A percentile compares a stretch with the other conserved stretches of the same genome.
These are phyloP conservation scores for Cladosporium cucumerinum DNA, from an alignment of 2,329 filamentous ascomycete species.

Conservation along the genomic window DNA sequence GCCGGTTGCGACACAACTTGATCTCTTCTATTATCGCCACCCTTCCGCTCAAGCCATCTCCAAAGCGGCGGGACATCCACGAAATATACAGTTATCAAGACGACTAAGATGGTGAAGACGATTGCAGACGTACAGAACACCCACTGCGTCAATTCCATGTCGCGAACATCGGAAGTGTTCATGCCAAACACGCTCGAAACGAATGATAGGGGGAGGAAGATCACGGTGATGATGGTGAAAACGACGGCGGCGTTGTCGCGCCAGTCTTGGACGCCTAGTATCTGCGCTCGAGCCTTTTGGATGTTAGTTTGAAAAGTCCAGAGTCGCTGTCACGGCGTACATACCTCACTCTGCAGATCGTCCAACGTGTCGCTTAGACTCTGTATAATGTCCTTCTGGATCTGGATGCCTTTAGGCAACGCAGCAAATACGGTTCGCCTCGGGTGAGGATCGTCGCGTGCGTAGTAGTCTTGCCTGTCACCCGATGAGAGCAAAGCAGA, in stretches of 20 bases:
- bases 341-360: background rate
- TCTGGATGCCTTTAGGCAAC: background rate
- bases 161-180: background rate
- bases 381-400: background rate
- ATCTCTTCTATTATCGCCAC: no score
- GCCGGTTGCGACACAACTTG: background rate
- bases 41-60: background rate
- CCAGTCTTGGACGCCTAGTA: background rate
- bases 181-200: constrained; percentile 18
- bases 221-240: background rate
- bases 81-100: background rate
- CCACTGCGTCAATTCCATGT: background rate
- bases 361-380: background rate
- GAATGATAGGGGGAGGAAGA: constrained; percentile 10
- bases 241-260: background rate
- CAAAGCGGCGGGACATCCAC: background rate
- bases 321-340: background rate
- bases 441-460: background rate
- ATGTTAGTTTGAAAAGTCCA: background rate
- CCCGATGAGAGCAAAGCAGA: background rate
- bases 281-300: background rate
- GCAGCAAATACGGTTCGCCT: background rate
- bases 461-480: background rate
- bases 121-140: background rate
- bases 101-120: background rate